Base-by-base conservation (phyloP, 2,329 filamentous ascomycete genomes). In the Penicillium sp. region DNA sequence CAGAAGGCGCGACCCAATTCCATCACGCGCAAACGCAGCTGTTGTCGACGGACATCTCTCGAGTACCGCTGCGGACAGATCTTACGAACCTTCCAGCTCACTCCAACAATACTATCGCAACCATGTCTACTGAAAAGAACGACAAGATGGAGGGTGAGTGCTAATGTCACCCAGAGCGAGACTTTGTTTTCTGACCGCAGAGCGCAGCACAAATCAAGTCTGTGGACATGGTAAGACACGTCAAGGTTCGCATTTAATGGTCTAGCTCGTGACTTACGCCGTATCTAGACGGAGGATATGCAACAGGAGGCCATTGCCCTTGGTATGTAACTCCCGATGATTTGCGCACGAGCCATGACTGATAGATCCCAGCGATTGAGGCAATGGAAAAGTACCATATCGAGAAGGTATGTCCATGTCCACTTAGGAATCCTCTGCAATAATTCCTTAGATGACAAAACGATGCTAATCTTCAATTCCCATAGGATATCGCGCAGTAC, bases 251-350 rank as follows among this genome's bases (percentile, higher is more conserved):
- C 55, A 54, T n/a, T 23, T 24, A 40, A 53, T 54, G 54, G 26
- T 43, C 10, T 19, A 36, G 9, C 45, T 43, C 24, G 10, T 28
- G 5, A 28, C 44, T 64, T 52, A 69, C 36, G 63, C 58, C 51
- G n/a, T 45, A 31, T 46, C 66, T 72, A 97, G 94, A 93, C 88
- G 68, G 93, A 97, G 55, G 92, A 97, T 68, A 96, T 99, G 94
- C 92, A 97, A 72, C 86, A 90, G 69, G 93, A 97, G 77, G 91
- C 88, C 43, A 90, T 99, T 70, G 91, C 97, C 85, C 89, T 97
- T 72, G 92, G 93, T 97, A 87, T 66, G 92, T 44, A 16, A 23
- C 55, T 39, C 24, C 19, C 11, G 29, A 10, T 46, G 28, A 42
- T n/a, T 36, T 23, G 23, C 23, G 14, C 36, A 46, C 52, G 44